Evolutionary conservation across 2,329 filamentous ascomycete species (phyloP), one percentile per base, ranked within the genome.

Genomic region (Dothiorella sarmentorum): DNA sequence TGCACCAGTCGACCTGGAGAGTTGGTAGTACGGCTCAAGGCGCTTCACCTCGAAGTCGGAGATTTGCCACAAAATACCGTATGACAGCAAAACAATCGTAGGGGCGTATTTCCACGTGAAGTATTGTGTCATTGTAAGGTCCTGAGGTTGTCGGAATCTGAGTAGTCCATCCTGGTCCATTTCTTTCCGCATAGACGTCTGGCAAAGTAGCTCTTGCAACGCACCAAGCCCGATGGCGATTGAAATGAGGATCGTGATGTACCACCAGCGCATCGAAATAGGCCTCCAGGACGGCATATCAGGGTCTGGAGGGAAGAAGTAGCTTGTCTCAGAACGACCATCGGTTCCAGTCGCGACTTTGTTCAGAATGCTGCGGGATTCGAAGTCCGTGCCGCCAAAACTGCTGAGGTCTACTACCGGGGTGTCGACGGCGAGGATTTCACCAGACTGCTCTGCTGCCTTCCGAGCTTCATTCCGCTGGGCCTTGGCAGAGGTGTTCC

Each of bases 31-130:
- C 4, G 78, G 77, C 60, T 80, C 78, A 27, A 80, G 63, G n/a
- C 78, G 74, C 62, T 79, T 78, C 45, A 79, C 76, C 37, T 80
- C 77, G 51, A 76, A 80, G 60, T 80, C 78, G 26, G 76, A 73
- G 60, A 80, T 76, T 59, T 79, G 77, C 75, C 77, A 80, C 11
- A 79, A 62, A 11, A 80, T 76, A 44, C 78, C 77, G 59, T 78
- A 80, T 20, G 71, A 71, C 47, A 80, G 76, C 31, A 78, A 74
- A n/a, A 77, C 65, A 47, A 80, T 70, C 11, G 78, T 77, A 0
- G 72, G 63, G 59, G 76, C 65, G 69, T 75, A 73, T 58, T 76
- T 71, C 66, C 73, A 73, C 2, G 69, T 71, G 31, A 72, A 73
- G 42, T 69, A 71, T 24, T 66, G 62, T 1, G 65, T 64, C 7